Evolutionary conservation across 2,329 filamentous ascomycete species (phyloP).

Genomic region (Ascochyta rabiei): DNA sequence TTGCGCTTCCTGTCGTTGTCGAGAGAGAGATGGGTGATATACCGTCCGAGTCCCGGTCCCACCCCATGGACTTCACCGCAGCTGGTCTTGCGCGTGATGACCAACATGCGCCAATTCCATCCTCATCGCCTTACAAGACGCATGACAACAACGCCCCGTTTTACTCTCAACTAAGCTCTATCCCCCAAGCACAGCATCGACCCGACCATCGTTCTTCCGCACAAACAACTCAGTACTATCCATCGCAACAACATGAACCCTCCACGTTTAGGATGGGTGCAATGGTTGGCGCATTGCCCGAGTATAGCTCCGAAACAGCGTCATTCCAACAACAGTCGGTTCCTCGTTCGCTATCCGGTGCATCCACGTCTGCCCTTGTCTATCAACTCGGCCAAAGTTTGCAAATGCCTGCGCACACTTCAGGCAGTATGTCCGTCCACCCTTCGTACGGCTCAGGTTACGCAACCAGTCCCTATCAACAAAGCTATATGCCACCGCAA

Average conservation of each 20-base stretch:
- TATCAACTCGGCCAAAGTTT: conserved; percentile 49
- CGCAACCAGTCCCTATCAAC: conserved; percentile 35
- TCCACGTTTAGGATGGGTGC: conserved; percentile 45
- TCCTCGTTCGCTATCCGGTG: conserved; percentile 45
- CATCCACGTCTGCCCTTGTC: conserved; percentile 48
- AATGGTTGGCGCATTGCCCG: conserved; percentile 46
- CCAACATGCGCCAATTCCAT: conserved; percentile 18
- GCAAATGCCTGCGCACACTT: conserved; percentile 39
- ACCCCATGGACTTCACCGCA: conserved; percentile 39
- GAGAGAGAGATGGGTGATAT: conserved; percentile 51
- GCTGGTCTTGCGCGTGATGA: conserved; percentile 37
- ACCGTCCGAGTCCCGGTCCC: conserved; percentile 38
- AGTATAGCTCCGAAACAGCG: conserved; percentile 35
- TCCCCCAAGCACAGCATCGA: conserved; percentile 37
- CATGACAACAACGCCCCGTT: conserved; percentile 41
- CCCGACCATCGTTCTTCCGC: conserved; percentile 37
- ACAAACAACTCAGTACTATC: conserved; percentile 32
- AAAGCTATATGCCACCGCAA: conserved; percentile 35
- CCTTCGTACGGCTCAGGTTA: conserved; percentile 36
- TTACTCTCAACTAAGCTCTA: conserved; percentile 45
- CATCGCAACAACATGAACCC: conserved; percentile 33
- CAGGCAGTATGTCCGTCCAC: conserved; percentile 31
- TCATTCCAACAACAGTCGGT: conserved; percentile 27
- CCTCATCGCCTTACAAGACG: conserved; percentile 27
- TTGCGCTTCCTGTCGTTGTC: conserved; percentile 48